A percentile compares a stretch with the other conserved stretches of the same genome.
Evolutionary conservation across 129 eudicot genomes (phyloP).

Genomic region (carrot (Daucus carota)): DH1_v3.0 NC_030387.2:6214501-6215000

Average conservation of each 20-base stretch:
- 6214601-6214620: background rate
- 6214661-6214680: background rate
- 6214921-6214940: background rate
- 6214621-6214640: background rate
- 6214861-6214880: background rate
- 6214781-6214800: constrained; percentile 72
- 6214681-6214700: background rate
- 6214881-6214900: background rate
- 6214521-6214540: background rate
- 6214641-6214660: background rate
- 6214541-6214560: background rate
- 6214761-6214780: constrained; percentile 93
- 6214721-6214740: constrained; percentile 45
- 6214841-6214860: background rate
- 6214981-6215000: background rate
- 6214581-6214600: background rate
- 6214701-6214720: constrained; percentile 22
- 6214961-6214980: background rate
- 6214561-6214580: background rate
- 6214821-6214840: background rate
- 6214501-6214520: background rate
- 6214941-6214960: background rate
- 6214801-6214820: constrained; percentile 93
- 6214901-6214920: background rate
- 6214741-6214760: constrained; percentile 58